Evolutionary conservation across 2,329 filamentous ascomycete species (phyloP), one percentile per base, ranked within the genome.

Genomic region (Plectosphaerella plurivora): DNA sequence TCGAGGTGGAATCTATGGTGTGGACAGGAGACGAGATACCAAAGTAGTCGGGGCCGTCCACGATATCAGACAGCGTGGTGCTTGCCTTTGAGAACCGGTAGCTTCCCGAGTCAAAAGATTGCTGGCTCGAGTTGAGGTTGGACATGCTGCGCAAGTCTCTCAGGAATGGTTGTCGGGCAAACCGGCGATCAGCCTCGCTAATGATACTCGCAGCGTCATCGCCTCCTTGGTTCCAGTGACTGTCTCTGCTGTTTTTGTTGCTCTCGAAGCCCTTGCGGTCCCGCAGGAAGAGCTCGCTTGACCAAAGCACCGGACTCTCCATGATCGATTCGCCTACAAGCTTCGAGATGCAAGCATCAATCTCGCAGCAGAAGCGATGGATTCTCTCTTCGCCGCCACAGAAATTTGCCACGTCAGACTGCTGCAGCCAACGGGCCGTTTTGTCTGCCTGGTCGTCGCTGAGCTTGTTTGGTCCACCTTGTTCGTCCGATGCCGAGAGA

Each of bases 351-450:
- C 91, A 96, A 56, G 84, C 88, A 61, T 93, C 88, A 25, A 97
- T 82, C 66, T 97, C 94, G 59, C 91, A 88, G 64, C 88, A 94
- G 68, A 99, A 94, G 11, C 92, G 85, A 66, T 97, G 94, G 36
- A 99, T 93, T 49, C 94, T 78, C 70, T 99, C 94, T 66, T 99
- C 94, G 6, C 93, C 94, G 60, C 86, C 87, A 70, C 94, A 99
- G 60, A 97, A 93, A 63, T 96, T 96, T 66, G 95, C 91, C 33
- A 97, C 87, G 14, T 85, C 84, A 57, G 86, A 87, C 59, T 88
- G 84, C 47, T 88, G 84, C 50, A 97, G 76, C 91, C 93, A 99
- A 52, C 84, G 83, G 18, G 81, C 75, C 0, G 91, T 96, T 59
- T 91, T 85, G 49, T 95, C 90, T 0, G 92, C 87, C 67, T 97